Evolutionary conservation across 441 rosid species (phyloP).

Genomic region (Pelargonium australe): DNA sequence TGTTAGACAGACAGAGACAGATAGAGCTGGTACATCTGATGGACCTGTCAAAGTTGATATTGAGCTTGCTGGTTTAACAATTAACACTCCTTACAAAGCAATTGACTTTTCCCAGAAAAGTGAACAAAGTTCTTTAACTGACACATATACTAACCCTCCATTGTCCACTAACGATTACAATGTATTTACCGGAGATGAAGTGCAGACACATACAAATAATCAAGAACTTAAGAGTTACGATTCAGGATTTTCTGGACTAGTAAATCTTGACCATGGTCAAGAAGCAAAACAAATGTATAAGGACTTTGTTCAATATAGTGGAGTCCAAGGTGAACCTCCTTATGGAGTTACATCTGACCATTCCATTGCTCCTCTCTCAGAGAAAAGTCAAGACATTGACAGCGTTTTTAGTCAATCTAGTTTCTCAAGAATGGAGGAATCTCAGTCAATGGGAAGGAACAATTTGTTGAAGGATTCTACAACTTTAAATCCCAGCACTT

Average conservation of each 20-base stretch:
- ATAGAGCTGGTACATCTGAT: conserved; percentile 51
- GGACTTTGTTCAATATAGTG: conserved; percentile 27
- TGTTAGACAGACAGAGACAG: conserved; percentile 35
- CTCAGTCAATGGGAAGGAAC: conserved; percentile 34
- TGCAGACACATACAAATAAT: conserved; percentile 22
- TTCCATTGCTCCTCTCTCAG: conserved; percentile 25
- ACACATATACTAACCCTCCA: conserved; percentile 21
- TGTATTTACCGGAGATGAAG: conserved; percentile 27
- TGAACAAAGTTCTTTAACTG: conserved; percentile 30
- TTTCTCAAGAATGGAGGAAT: conserved; percentile 22
- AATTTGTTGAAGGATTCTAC: conserved; percentile 28
- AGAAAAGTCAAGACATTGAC: conserved; percentile 30
- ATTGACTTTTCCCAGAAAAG: conserved; percentile 23
- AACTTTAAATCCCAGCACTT: conserved; percentile 12
- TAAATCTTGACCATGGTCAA: conserved; percentile 26
- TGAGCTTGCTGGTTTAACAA: conserved; percentile 16
- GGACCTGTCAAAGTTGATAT: conserved; percentile 28
- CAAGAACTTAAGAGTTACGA: conserved; percentile 30
- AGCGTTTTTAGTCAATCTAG: conserved; percentile 27
- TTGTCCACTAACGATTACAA: conserved; percentile 28
- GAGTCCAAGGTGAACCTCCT: conserved; percentile 27
- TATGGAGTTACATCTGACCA: conserved; percentile 25
- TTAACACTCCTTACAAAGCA: conserved; percentile 16
- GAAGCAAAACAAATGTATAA: conserved; percentile 30
- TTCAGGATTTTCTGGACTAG: conserved; percentile 29